phyloP scores from a whole-genome alignment of 306 rosid genomes.

The Cyclanthera cordifolia region DNA sequence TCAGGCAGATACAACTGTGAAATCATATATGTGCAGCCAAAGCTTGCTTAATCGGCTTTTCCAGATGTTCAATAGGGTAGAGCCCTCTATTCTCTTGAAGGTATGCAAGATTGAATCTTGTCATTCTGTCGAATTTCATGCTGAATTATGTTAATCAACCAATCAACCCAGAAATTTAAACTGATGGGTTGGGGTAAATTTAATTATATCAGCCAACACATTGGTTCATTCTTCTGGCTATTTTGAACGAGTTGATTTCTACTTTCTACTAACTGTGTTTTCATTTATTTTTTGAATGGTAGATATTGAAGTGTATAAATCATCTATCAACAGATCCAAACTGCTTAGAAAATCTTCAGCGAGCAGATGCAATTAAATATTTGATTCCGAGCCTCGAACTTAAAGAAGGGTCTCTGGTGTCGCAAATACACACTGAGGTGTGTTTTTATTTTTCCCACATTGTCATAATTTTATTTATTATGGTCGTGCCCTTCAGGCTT shows the following conservation, averaged over 20 bases:
- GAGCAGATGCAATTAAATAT: slow-evolving; percentile 95
- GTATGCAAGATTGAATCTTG: slow-evolving; percentile 24
- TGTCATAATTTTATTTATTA: neutral
- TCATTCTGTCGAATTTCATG: too few relatives aligned
- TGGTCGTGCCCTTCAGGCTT: neutral
- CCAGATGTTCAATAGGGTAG: slow-evolving; percentile 97
- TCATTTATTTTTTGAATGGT: slow-evolving; percentile 19
- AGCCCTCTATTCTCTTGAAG: slow-evolving; percentile 90
- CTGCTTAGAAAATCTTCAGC: slow-evolving; percentile 98
- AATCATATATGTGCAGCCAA: slow-evolving; percentile 88
- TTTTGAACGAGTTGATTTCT: neutral
- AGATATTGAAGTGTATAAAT: slow-evolving; percentile 88
- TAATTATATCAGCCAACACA: too few relatives aligned
- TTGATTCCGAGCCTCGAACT: slow-evolving; percentile 96
- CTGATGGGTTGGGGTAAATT: too few relatives aligned
- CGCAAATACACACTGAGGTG: slow-evolving; percentile 91
- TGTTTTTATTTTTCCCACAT: slow-evolving; percentile 17
- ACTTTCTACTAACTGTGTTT: neutral
- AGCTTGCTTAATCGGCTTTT: slow-evolving; percentile 98
- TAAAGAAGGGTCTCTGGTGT: slow-evolving; percentile 85
- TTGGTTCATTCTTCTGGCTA: neutral
- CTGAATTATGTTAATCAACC: too few relatives aligned
- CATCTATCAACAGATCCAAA: slow-evolving; percentile 96
- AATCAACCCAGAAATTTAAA: too few relatives aligned
- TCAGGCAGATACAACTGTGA: slow-evolving; percentile 87